phyloP scores from a whole-genome alignment of 805 yeast species.

The Saccharomyces cerevisiae region DNA sequence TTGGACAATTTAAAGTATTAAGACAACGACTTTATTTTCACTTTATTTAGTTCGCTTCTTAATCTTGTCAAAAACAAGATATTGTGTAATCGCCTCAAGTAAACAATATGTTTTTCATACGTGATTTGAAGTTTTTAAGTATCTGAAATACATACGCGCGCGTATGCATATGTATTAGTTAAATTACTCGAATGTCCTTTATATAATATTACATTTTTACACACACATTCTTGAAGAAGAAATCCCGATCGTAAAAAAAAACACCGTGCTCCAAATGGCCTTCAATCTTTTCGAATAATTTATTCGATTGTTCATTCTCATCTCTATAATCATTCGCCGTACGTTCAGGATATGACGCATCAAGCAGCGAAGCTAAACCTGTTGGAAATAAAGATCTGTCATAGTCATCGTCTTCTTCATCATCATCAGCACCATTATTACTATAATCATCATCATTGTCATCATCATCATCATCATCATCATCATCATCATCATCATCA shows the following conservation, averaged over 20 bases:
- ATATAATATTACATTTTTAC: neutral
- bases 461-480: constrained; percentile 8
- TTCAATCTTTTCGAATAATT: neutral
- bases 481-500: constrained; percentile 3
- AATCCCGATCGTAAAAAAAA: neutral
- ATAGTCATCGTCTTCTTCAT: neutral
- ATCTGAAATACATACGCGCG: neutral
- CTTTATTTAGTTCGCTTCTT: neutral
- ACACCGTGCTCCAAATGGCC: neutral
- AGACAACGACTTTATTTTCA: neutral
- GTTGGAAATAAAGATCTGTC: neutral
- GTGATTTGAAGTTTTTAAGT: neutral
- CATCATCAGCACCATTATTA: neutral
- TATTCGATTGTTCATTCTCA: neutral
- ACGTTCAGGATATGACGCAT: neutral
- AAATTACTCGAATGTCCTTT: neutral
- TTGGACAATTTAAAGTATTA: neutral
- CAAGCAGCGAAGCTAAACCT: neutral
- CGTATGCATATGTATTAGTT: neutral
- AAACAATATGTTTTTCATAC: neutral
- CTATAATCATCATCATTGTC: constrained; percentile 13
- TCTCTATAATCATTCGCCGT: neutral
- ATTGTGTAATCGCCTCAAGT: neutral
- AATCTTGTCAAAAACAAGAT: neutral
- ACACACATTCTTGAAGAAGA: neutral